These are phyloP conservation scores for Aspergillus bridgeri DNA, from an alignment of 495 filamentous ascomycete species.

Conservation along the genomic window DNA sequence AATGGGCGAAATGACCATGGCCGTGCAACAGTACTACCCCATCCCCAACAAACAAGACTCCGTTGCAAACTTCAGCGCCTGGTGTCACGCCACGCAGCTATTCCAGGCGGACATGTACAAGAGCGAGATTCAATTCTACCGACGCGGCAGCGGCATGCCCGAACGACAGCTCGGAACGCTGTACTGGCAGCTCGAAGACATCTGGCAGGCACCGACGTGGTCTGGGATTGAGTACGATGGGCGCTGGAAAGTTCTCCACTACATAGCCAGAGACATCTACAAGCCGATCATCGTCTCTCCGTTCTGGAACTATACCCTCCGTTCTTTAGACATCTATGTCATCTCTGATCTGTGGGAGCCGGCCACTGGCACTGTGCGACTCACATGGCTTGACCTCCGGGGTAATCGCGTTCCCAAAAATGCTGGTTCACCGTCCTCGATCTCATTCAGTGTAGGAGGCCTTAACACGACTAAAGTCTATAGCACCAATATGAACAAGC, in stretches of 20 bases:
- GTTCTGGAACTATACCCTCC: slow-evolving; percentile 55
- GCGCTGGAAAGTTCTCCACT: slow-evolving; percentile 64
- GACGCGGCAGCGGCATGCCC: slow-evolving; percentile 56
- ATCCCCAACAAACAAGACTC: slow-evolving; percentile 54
- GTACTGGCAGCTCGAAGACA: slow-evolving; percentile 70
- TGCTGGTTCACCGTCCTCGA: slow-evolving; percentile 26
- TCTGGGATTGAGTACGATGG: slow-evolving; percentile 62
- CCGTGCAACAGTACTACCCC: slow-evolving; percentile 59
- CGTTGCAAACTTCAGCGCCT: slow-evolving; percentile 64
- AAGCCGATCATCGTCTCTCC: slow-evolving; percentile 58
- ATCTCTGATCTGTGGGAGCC: slow-evolving; percentile 45
- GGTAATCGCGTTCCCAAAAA: slow-evolving; percentile 31
- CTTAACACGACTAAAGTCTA: slow-evolving; percentile 60
- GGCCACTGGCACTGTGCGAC: slow-evolving; percentile 29
- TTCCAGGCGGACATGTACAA: slow-evolving; percentile 69
- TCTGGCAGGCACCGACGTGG: slow-evolving; percentile 69
- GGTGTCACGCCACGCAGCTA: slow-evolving; percentile 64
- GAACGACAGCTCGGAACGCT: slow-evolving; percentile 60
- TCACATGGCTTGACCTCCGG: slow-evolving; percentile 41
- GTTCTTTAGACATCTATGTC: slow-evolving; percentile 56
- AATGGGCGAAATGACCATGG: slow-evolving; percentile 63
- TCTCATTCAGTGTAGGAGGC: slow-evolving; percentile 52
- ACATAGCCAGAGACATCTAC: slow-evolving; percentile 59
- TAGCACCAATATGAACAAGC: slow-evolving; percentile 34
- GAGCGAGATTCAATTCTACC: slow-evolving; percentile 63